Evolutionary conservation across 2,329 filamentous ascomycete genomes (phyloP), one percentile per base, ranked within the genome.

Genomic region (Cordyceps javanica): DNA sequence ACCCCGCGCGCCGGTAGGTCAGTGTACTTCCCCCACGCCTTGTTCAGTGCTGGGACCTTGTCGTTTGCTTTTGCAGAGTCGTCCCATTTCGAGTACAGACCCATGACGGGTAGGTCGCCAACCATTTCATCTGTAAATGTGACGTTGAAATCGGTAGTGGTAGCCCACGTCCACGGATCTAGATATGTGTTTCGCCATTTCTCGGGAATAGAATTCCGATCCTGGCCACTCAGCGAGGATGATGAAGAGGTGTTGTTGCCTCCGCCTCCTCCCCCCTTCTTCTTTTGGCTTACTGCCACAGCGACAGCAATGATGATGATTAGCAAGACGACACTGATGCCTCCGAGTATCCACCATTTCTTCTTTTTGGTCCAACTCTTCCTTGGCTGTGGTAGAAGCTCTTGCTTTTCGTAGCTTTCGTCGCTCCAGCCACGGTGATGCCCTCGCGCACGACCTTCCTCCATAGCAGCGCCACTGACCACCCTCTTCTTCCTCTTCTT

Each of bases 141-240:
- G 60, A 93, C 82, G 69, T 99, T 99, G 77, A 97, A 96, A 66
- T 92, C 91, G 0, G 79, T 82, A 0, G 92, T 97, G 64, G 95
- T 88, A 63, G 89, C 88, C 94, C 94, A 99, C 2, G 87, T 86
- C 70, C 91, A 96, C 0, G 94, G 94, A 67, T 99, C 92, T 21
- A 96, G 78, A 61, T 89, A 87, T 2, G 88, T 90, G 14, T 86
- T 90, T 70, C 83, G 85, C 65, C 84, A 91, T 60, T 78, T 79
- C 58, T 75, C 73, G 59, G 89, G 89, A 51, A 90, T 82, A 58
- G 77, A 80, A 62, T 75, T 73, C 26, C 77, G 75, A 54, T 80
- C 78, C 55, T 84, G 75, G 25, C 77, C 77, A 60, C 77, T 71
- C 4, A 89, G 71, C 57, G 65, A 66, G 42, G 65, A 68, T 30